Evolutionary conservation across 2,329 filamentous ascomycete genomes (phyloP).

Genomic region (Grosmannia clavigera): DNA sequence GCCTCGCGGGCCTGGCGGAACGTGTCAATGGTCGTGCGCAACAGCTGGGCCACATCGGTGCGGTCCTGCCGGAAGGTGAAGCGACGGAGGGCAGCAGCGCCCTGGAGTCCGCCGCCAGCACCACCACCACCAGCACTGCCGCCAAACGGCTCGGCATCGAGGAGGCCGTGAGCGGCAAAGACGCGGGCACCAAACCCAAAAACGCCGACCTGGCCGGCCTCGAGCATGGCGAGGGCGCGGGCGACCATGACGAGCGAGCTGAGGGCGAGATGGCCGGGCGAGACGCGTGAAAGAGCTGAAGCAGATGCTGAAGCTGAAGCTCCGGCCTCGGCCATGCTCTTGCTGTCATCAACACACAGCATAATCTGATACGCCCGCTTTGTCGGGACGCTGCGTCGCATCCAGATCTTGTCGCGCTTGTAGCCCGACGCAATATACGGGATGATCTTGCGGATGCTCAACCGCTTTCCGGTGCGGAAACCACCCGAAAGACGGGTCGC

Average conservation of each 20-base stretch:
- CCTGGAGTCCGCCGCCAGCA: slow-evolving; percentile 49
- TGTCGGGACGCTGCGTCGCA: slow-evolving; percentile 80
- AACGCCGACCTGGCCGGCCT: slow-evolving; percentile 86
- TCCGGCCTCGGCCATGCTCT: slow-evolving; percentile 67
- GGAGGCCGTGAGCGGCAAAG: slow-evolving; percentile 76
- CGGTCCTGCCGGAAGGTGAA: slow-evolving; percentile 78
- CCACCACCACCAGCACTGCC: slow-evolving; percentile 23
- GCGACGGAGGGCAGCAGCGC: slow-evolving; percentile 64
- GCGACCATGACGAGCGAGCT: slow-evolving; percentile 90
- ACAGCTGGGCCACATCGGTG: slow-evolving; percentile 72
- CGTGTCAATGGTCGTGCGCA: slow-evolving; percentile 64
- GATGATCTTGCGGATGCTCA: slow-evolving; percentile 99
- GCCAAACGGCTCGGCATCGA: slow-evolving; percentile 56
- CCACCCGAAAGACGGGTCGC: slow-evolving; percentile 94
- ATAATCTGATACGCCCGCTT: slow-evolving; percentile 96
- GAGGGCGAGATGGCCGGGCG: slow-evolving; percentile 61
- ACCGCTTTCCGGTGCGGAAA: slow-evolving; percentile 92
- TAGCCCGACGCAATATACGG: slow-evolving; percentile 97
- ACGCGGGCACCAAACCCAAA: slow-evolving; percentile 79
- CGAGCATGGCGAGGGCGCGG: slow-evolving; percentile 78
- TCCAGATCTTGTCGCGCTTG: slow-evolving; percentile 99
- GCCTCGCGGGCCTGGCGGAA: slow-evolving; percentile 67
- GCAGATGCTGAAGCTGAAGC: background rate
- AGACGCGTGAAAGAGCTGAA: no score
- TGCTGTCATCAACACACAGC: slow-evolving; percentile 91